Percentiles rank a stretch among this genome's conserved stretches.
These are phyloP conservation scores for Tinospora cordifolia DNA, from an alignment of 164 flowering plant species.

Conservation along the genomic window DNA sequence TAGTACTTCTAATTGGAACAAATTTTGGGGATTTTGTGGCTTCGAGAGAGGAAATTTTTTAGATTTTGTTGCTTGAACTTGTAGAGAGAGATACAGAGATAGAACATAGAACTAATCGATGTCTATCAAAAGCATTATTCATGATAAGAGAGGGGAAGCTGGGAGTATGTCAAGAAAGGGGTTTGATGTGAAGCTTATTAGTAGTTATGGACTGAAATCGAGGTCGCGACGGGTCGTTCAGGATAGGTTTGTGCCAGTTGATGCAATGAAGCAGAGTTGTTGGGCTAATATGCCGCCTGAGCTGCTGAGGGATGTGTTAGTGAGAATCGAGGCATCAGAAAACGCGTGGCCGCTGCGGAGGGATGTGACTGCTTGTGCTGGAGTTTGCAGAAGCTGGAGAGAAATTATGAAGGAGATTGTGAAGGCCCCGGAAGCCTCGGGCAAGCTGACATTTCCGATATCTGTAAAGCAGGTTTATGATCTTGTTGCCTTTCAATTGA, in stretches of 20 bases:
- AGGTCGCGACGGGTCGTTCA: conserved; percentile 65
- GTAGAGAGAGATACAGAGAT: no score
- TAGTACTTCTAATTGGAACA: background rate
- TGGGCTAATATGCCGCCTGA: conserved; percentile 90
- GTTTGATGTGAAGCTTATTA: conserved; percentile 41
- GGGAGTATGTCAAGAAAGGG: conserved; percentile 51
- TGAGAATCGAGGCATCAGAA: conserved; percentile 67
- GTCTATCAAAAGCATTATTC: conserved; percentile 34
- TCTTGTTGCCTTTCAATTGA: background rate
- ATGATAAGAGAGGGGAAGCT: conserved; percentile 54
- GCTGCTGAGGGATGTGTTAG: conserved; percentile 69
- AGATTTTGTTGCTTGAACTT: background rate
- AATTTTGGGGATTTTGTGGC: background rate
- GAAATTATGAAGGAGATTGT: conserved; percentile 46
- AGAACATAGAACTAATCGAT: conserved; percentile 2
- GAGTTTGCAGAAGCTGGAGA: conserved; percentile 72
- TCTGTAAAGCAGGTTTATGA: conserved; percentile 63
- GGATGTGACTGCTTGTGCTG: conserved; percentile 70
- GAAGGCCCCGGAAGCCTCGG: conserved; percentile 34
- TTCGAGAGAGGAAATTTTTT: background rate
- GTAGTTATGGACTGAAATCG: conserved; percentile 31
- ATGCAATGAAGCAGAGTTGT: conserved; percentile 43
- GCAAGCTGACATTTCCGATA: conserved; percentile 50
- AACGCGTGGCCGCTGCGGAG: conserved; percentile 62
- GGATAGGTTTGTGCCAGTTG: conserved; percentile 33